phyloP scores from a whole-genome alignment of 2,329 filamentous ascomycete species.

The Dactylellina drechsleri region DNA sequence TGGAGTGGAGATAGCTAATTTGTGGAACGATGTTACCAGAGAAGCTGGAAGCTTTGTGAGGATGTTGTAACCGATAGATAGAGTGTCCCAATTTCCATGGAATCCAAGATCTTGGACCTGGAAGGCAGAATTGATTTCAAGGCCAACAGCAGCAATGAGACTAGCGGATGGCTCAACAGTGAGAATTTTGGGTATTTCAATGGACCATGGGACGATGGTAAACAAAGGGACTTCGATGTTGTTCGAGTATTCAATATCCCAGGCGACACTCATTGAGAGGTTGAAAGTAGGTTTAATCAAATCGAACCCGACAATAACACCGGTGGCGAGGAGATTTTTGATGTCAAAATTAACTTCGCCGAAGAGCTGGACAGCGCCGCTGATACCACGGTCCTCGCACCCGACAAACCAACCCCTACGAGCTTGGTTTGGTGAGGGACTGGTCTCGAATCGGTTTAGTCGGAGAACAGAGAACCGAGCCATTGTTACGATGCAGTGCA shows the following conservation, averaged over 20 bases:
- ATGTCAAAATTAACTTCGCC: conserved; percentile 27
- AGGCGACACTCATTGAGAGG: conserved; percentile 24
- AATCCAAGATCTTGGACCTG: conserved; percentile 26
- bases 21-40: conserved; percentile 16
- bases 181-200: conserved; percentile 28
- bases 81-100: conserved; percentile 11
- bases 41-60: conserved; percentile 29
- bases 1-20: conserved; percentile 9
- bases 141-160: conserved; percentile 20
- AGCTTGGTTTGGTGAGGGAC: too few relatives aligned
- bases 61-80: conserved; percentile 37
- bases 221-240: conserved; percentile 18
- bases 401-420: too few relatives aligned
- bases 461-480: too few relatives aligned
- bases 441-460: too few relatives aligned
- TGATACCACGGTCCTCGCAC: conserved; percentile 26
- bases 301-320: conserved; percentile 28
- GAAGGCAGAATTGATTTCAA: conserved; percentile 38
- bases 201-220: conserved; percentile 21
- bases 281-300: conserved; percentile 34
- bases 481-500: too few relatives aligned
- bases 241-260: conserved; percentile 17
- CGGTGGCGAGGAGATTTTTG: conserved; percentile 14
- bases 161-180: conserved; percentile 14
- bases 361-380: conserved; percentile 21